Base-by-base conservation (phyloP, 768 basidiomycete genomes). In the Russula compacta region DNA sequence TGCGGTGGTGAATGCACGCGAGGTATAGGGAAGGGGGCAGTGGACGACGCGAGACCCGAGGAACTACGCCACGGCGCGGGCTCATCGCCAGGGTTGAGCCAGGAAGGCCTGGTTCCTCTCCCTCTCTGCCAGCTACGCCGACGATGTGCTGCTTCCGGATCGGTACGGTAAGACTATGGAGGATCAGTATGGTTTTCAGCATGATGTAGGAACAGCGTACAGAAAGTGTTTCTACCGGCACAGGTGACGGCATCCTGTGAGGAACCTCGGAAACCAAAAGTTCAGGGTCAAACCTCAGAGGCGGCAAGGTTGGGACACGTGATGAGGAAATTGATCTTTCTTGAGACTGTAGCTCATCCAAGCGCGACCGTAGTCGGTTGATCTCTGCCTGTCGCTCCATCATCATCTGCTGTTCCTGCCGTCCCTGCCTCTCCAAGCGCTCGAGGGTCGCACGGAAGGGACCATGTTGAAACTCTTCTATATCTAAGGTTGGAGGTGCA, bases 361-460 rank as follows among this genome's bases (percentile, higher is more conserved):
- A 43, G 48, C 66, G 62, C 47, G 58, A 59, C 19, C 66, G 57
- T 40, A 66, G 24, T 33, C 65, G 52, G 39, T 66, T 65, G 14
- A 63, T 63, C 44, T 67, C 61, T 36, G 63, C 61, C 42, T 56
- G 59, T 44, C 67, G 59, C 52, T 59, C 67, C 43, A 56, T 51
- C 46, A 59, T 54, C 15, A 48, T 48, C 47, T 58, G 61, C 15
- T 58, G 61, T 7, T 63, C 61, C 39, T 58, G 60, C 38, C 43
- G 17, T 52, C 57, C 65, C 32, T 43, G 60, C 47, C 52, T 39
- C 35, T 51, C 51, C 43, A 55, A 33, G 39, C 60, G 47, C 36
- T 67, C 61, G 33, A 67, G 43, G 29, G 64, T 63, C 6, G 69
- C 70, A 15, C 71, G 68, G 64, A 71, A 72, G 3, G 70, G 71